Evolutionary conservation across 345 rosid genomes (phyloP).

Genomic region (Rubroshorea leprosula): DNA sequence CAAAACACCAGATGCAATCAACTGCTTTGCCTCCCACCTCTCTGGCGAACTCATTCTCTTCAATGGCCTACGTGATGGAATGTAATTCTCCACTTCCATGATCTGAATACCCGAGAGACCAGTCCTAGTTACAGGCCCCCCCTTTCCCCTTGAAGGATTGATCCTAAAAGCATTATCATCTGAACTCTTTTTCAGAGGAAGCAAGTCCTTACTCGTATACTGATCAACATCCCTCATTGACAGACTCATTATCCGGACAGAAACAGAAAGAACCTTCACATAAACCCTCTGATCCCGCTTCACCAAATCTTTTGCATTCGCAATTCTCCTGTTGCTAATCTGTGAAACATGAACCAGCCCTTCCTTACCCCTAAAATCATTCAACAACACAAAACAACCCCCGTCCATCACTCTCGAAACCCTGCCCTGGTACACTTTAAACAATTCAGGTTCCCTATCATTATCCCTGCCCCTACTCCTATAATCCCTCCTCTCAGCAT

Average conservation of each 20-base stretch:
- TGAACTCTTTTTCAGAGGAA: constrained; percentile 54
- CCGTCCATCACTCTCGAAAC: constrained; percentile 80
- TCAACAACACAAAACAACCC: constrained; percentile 74
- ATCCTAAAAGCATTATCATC: constrained; percentile 50
- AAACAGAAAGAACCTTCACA: constrained; percentile 72
- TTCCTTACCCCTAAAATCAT: constrained; percentile 65
- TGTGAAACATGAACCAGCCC: constrained; percentile 75
- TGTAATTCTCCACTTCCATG: too few species aligned
- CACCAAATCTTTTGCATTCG: constrained; percentile 45
- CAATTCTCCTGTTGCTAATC: constrained; percentile 36
- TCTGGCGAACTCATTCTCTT: constrained; percentile 85
- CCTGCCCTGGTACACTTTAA: constrained; percentile 60
- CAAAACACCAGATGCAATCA: constrained; percentile 76
- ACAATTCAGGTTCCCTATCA: constrained; percentile 51
- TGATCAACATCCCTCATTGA: constrained; percentile 89
- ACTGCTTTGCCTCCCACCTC: constrained; percentile 77
- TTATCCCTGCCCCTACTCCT: constrained; percentile 15
- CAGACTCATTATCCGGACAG: constrained; percentile 54
- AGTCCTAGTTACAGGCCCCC: constrained; percentile 47
- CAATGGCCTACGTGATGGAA: constrained; percentile 68
- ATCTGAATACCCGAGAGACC: constrained; percentile 79
- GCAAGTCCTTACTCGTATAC: constrained; percentile 63
- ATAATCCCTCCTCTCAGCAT: constrained; percentile 20
- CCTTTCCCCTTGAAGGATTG: constrained; percentile 49
- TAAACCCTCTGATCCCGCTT: constrained; percentile 73